Conservation (phyloP, 768 basidiomycete genomes). For the Sarcodon sp. region DNA sequence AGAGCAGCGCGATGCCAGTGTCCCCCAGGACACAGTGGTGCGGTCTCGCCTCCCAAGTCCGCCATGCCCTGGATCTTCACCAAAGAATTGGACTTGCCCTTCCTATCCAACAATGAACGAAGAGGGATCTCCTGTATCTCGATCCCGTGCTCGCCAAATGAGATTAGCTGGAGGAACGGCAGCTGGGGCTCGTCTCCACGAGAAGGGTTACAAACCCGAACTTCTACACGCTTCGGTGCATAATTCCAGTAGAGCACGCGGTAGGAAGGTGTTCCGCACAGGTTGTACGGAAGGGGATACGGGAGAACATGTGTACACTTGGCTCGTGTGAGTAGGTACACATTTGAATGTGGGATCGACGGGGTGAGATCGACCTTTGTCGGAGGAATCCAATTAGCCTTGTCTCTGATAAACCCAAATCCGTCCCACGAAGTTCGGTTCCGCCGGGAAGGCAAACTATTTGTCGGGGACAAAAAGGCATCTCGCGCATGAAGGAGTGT, state of each 20-base stretch:
- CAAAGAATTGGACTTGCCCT: conserved; percentile 20
- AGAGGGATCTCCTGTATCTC: conserved; percentile 63
- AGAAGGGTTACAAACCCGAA: conserved; percentile 32
- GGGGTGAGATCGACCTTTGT: conserved; percentile 31
- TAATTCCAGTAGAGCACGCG: conserved; percentile 44
- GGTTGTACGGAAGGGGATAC: conserved; percentile 48
- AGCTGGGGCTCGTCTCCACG: conserved; percentile 10
- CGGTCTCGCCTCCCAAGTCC: conserved; percentile 52
- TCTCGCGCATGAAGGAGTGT: not conserved
- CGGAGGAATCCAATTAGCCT: conserved; percentile 36
- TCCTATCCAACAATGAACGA: conserved; percentile 24
- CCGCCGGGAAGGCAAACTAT: conserved; percentile 15
- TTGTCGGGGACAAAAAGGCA: conserved; percentile 13
- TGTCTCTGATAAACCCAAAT: conserved; percentile 26
- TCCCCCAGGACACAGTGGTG: conserved; percentile 40
- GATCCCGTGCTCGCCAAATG: conserved; percentile 57
- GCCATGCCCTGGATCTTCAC: conserved; percentile 29
- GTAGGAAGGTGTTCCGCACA: conserved; percentile 35
- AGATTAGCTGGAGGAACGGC: conserved; percentile 55
- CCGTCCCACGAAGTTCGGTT: conserved; percentile 32
- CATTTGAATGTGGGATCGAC: conserved; percentile 22
- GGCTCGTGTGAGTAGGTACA: conserved; percentile 60
- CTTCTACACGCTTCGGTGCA: conserved; percentile 37
- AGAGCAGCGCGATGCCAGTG: conserved; percentile 30
- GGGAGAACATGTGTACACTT: conserved; percentile 55